Evolutionary conservation across 495 filamentous ascomycete genomes (phyloP), one percentile per base, ranked within the genome.

Genomic region (Tuber umbilicatum): DNA sequence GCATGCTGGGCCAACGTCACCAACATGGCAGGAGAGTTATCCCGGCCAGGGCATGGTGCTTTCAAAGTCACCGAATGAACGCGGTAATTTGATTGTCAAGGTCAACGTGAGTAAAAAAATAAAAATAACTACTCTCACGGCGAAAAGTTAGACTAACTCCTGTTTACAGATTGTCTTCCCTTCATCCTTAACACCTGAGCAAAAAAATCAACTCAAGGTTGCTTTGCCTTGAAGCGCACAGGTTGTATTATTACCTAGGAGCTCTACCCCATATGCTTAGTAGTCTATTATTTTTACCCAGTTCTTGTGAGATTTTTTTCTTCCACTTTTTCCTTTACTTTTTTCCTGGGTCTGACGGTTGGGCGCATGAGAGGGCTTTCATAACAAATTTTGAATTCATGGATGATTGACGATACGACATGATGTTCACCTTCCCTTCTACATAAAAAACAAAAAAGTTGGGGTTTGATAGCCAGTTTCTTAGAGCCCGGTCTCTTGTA

Each of bases 11-110:
- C 94, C 94, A 0, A 98, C 94, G 7, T 89, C 90, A 70, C 93
- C 94, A 0, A 93, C 92, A 27, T 89, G 87, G 79, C 88, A 88
- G 73, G 94, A 97, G 76, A 85, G 85, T n/a, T 99, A 91, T 78
- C 95, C 95, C 0, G 86, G 87, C 21, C 87, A 91, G 55, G 95
- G 95, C 70, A 98, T 99, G 95, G 92, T 93, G 50, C 88, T 93
- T 81, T 92, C 92, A 70, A 97, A 94, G 87, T 93, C 93, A 78
- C 93, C 91, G 1, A 90, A 83, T 64, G 88, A 93, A 78, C 88
- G 95, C 55, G 95, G 95, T 10, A 91, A 97, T 80, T 90, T 99
- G 72, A 85, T 98, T 74, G 88, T 98, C n/a, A 91, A 88, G 19
- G 92, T 96, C 71, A 94, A 94, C 76, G 93, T 98, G 79, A 93